Conservation (phyloP, 768 basidiomycete genomes). For the Lentinula lateritia region DNA sequence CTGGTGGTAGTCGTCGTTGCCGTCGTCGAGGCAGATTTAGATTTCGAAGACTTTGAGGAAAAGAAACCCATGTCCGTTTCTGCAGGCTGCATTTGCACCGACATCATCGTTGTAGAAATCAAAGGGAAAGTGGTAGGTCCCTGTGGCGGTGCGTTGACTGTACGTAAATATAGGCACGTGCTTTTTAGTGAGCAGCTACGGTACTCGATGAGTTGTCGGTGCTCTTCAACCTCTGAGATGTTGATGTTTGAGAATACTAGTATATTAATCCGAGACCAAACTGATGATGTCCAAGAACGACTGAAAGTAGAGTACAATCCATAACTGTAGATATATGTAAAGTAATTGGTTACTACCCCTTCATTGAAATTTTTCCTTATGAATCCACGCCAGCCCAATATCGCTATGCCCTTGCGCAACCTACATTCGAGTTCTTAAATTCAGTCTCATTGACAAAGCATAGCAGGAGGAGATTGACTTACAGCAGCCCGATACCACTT, state of each 20-base stretch:
- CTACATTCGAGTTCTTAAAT: constrained; percentile 18
- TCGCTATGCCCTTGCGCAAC: constrained; percentile 73
- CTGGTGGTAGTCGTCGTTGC: not conserved
- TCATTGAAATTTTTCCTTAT: constrained; percentile 76
- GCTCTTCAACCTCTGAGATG: too few relatives aligned
- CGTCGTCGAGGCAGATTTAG: not conserved
- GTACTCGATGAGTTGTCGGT: too few relatives aligned
- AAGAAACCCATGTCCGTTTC: constrained; percentile 8
- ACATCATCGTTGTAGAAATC: not conserved
- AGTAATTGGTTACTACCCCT: not conserved
- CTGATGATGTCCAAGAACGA: not conserved
- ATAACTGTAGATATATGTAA: not conserved
- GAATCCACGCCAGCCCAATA: constrained; percentile 85
- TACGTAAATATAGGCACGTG: constrained; percentile 26
- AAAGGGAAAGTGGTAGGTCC: not conserved
- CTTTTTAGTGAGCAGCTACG: too few relatives aligned
- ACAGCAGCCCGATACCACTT: constrained; percentile 90
- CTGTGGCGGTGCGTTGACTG: constrained; percentile 4
- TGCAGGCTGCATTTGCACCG: not conserved
- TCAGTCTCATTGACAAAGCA: not conserved
- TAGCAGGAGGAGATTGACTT: constrained; percentile 19
- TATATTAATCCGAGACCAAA: too few relatives aligned
- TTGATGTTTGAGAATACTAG: too few relatives aligned
- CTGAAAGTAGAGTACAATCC: not conserved
- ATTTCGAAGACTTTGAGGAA: constrained; percentile 2